Conservation (phyloP, 371 early-diverging fungal genomes). For the Saksenaea oblongispora region DNA sequence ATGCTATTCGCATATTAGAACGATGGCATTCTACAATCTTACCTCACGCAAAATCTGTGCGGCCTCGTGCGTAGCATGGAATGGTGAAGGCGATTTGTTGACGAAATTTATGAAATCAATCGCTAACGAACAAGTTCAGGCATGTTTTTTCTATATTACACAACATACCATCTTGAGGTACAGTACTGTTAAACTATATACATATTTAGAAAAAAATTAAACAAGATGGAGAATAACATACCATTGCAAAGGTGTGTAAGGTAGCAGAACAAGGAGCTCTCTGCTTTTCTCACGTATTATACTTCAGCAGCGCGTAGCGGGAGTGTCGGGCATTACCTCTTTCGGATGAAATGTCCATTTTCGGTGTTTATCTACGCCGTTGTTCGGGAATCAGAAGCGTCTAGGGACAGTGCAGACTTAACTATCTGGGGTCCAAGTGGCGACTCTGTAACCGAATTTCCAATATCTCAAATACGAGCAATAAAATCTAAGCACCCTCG, state of each 20-base stretch:
- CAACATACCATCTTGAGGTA: constrained; percentile 15
- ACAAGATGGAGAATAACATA: background rate
- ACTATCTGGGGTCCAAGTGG: too few relatives aligned
- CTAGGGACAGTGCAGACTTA: too few relatives aligned
- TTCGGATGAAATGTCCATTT: background rate
- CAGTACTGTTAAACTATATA: constrained; percentile 9
- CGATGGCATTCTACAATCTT: background rate
- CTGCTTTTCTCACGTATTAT: background rate
- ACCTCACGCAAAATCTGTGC: constrained; percentile 58
- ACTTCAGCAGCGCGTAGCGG: background rate
- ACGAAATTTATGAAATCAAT: constrained; percentile 83
- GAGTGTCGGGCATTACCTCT: background rate
- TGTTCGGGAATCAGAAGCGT: too few relatives aligned
- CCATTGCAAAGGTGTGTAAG: background rate
- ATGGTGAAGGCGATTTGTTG: constrained; percentile 90
- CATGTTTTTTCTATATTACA: background rate
- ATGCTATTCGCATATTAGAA: background rate
- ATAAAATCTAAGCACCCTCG: too few relatives aligned
- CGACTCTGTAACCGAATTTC: too few relatives aligned
- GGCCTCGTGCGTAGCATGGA: constrained; percentile 88
- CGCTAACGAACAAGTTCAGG: constrained; percentile 14
- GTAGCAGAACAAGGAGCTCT: background rate
- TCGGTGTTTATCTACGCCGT: background rate
- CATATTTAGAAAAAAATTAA: background rate
- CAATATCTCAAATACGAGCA: too few relatives aligned